A percentile compares a stretch with the other conserved stretches of the same genome.
Conservation (phyloP, 495 filamentous ascomycete genomes). For the Daldinia bambusicola region DNA sequence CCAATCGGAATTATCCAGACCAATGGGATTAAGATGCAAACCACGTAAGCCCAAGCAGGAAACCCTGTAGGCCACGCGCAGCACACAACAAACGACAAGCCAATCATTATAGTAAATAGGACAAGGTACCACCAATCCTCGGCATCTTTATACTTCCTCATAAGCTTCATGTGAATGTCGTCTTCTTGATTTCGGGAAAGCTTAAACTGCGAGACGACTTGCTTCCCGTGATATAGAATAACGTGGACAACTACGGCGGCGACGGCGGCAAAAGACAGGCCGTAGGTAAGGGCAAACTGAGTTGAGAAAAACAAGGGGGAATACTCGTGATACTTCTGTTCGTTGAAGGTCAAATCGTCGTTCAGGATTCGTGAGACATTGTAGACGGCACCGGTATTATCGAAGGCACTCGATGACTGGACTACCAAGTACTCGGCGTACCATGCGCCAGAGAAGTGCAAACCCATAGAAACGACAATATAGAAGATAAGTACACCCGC, state of each 20-base stretch:
- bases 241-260: conserved; percentile 70
- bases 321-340: conserved; percentile 64
- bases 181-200: conserved; percentile 65
- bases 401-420: conserved; percentile 65
- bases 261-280: conserved; percentile 74
- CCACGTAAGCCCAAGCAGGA: conserved; percentile 71
- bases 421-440: conserved; percentile 68
- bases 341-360: conserved; percentile 60
- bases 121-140: conserved; percentile 66
- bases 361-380: conserved; percentile 64
- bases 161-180: conserved; percentile 73
- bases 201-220: conserved; percentile 64
- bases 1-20: conserved; percentile 66
- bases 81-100: conserved; percentile 61
- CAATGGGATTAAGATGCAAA: conserved; percentile 66
- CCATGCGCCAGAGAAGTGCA: conserved; percentile 75
- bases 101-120: conserved; percentile 57
- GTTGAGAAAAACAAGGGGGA: conserved; percentile 71
- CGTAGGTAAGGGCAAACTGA: conserved; percentile 71
- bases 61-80: conserved; percentile 72
- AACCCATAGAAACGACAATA: conserved; percentile 59
- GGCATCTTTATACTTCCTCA: conserved; percentile 67
- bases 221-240: conserved; percentile 69
- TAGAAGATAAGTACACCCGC: conserved; percentile 65
- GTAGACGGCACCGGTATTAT: conserved; percentile 68